Conservation (phyloP, 2,329 filamentous ascomycete genomes). For the Fusarium bulbicola region DNA sequence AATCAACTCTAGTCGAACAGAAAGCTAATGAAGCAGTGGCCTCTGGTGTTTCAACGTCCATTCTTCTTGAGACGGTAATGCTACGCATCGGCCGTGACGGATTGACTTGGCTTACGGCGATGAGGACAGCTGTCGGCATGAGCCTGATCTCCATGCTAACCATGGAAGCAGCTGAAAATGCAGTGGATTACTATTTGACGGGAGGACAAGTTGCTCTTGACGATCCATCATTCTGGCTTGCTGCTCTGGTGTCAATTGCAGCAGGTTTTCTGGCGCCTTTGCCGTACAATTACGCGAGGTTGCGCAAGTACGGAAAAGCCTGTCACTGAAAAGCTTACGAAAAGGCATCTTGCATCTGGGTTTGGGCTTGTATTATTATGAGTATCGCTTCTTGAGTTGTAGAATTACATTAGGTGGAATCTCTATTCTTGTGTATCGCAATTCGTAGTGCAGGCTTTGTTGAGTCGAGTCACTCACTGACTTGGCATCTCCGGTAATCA, state of each 20-base stretch:
- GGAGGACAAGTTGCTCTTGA: slow-evolving; percentile 59
- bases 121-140: slow-evolving; percentile 65
- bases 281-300: slow-evolving; percentile 62
- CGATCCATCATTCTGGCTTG: slow-evolving; percentile 61
- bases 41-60: slow-evolving; percentile 59
- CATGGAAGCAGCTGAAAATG: slow-evolving; percentile 65
- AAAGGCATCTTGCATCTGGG: background rate
- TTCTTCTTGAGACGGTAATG: slow-evolving; percentile 62
- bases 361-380: background rate
- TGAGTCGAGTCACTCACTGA: background rate
- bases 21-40: slow-evolving; percentile 51
- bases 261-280: slow-evolving; percentile 60
- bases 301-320: slow-evolving; percentile 58
- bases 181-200: slow-evolving; percentile 64
- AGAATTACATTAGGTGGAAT: rapidly evolving
- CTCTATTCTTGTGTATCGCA: too few species aligned
- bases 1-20: rapidly evolving
- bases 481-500: background rate
- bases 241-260: slow-evolving; percentile 55
- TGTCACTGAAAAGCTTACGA: slow-evolving; percentile 50
- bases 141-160: slow-evolving; percentile 67
- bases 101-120: slow-evolving; percentile 57
- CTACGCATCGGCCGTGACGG: slow-evolving; percentile 58
- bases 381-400: rapidly evolving
- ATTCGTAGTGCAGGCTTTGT: background rate